phyloP scores from a whole-genome alignment of 192 early-diverging fungal genomes.

The Umbelopsis vinacea region DNA sequence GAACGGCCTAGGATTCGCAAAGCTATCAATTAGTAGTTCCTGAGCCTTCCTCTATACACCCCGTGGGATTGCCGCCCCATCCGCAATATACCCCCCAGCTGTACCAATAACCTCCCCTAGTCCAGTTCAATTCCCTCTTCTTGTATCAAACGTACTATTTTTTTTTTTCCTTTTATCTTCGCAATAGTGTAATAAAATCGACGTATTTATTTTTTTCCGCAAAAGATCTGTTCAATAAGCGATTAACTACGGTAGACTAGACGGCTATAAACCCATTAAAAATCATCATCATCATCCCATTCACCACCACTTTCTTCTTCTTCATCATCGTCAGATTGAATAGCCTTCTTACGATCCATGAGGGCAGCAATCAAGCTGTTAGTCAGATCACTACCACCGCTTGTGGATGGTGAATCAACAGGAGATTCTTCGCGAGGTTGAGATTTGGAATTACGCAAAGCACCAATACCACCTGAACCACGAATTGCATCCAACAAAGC shows the following conservation, averaged over 20 bases:
- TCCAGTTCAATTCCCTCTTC: neutral
- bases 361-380: slow-evolving; percentile 31
- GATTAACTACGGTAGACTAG: neutral
- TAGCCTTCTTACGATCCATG: slow-evolving; percentile 29
- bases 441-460: slow-evolving; percentile 38
- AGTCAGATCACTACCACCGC: slow-evolving; percentile 22
- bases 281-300: slow-evolving; percentile 33
- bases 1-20: slow-evolving; percentile 3
- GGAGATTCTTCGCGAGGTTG: slow-evolving; percentile 18
- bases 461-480: slow-evolving; percentile 48
- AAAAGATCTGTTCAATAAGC: no score
- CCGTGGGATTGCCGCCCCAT: neutral
- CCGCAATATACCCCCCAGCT: neutral
- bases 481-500: slow-evolving; percentile 56
- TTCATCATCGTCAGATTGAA: slow-evolving; percentile 36
- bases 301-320: slow-evolving; percentile 28
- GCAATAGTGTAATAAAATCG: neutral
- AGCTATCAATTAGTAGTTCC: neutral
- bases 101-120: neutral
- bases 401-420: neutral
- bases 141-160: neutral
- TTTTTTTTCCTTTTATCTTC: neutral
- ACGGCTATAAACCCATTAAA: neutral
- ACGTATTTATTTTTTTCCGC: neutral
- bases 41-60: neutral